phyloP scores from a whole-genome alignment of 306 rosid species.

The Vigna radiata region DNA sequence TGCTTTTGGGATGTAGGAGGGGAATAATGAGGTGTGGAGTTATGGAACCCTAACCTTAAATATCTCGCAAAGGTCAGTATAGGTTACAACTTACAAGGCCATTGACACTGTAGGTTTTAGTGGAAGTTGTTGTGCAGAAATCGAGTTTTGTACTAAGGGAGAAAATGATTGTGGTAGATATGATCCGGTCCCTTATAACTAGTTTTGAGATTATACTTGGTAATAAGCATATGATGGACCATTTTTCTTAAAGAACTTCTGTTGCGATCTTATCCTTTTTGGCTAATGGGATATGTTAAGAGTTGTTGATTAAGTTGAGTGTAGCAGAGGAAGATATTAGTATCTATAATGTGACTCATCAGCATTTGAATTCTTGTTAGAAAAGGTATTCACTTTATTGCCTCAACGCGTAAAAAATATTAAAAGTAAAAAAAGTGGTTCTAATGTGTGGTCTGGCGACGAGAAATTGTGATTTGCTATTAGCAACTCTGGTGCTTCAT shows the following conservation, averaged over 20 bases:
- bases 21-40: slow-evolving; percentile 4
- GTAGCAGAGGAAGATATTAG: background rate
- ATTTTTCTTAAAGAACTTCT: background rate
- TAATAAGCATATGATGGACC: background rate
- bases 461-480: background rate
- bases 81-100: slow-evolving; percentile 34
- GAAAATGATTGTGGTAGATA: background rate
- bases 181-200: background rate
- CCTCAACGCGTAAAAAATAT: too few species aligned
- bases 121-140: slow-evolving; percentile 27
- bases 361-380: too few species aligned
- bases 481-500: background rate
- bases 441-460: background rate
- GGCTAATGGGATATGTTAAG: background rate
- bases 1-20: slow-evolving; percentile 1
- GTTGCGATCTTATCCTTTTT: background rate
- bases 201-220: slow-evolving; percentile 1
- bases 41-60: background rate
- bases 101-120: slow-evolving; percentile 28
- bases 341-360: too few species aligned
- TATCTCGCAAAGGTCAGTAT: slow-evolving; percentile 22
- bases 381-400: too few species aligned
- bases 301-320: background rate
- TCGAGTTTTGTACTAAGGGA: slow-evolving; percentile 38
- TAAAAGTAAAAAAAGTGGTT: background rate